A percentile compares a stretch with the other conserved stretches of the same genome.
These are phyloP conservation scores for Beauveria varroae DNA, from an alignment of 2,329 filamentous ascomycete genomes.

Conservation along the genomic window DNA sequence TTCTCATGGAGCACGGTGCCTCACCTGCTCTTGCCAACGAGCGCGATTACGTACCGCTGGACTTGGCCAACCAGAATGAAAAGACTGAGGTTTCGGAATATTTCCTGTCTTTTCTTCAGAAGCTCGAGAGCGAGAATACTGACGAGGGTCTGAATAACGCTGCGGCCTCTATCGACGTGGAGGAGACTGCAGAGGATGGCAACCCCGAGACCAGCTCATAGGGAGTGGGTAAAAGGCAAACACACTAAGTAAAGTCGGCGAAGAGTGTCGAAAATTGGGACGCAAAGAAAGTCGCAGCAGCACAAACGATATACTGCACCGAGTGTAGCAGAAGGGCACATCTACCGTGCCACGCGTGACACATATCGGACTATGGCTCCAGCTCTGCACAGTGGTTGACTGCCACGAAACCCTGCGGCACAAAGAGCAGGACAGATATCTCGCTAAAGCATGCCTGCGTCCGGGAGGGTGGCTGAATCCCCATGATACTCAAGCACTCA, in stretches of 20 bases:
- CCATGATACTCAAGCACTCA: neutral
- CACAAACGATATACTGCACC: neutral
- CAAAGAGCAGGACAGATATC: no score
- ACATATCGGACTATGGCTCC: neutral
- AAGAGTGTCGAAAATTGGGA: no score
- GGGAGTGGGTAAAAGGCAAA: neutral
- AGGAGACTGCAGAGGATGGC: conserved; percentile 22
- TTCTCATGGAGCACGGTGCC: conserved; percentile 68
- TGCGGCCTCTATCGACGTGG: conserved; percentile 31
- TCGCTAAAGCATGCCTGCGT: neutral
- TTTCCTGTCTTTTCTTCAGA: conserved; percentile 43
- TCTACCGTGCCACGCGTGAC: neutral
- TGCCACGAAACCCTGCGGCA: neutral
- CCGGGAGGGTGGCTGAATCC: neutral
- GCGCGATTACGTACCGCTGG: conserved; percentile 73
- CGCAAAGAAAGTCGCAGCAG: neutral
- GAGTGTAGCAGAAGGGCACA: neutral
- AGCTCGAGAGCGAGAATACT: conserved; percentile 40
- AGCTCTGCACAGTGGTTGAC: neutral
- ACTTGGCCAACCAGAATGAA: conserved; percentile 63
- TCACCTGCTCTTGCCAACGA: conserved; percentile 73
- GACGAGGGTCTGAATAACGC: conserved; percentile 34
- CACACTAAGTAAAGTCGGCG: neutral
- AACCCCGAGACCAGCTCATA: conserved; percentile 4
- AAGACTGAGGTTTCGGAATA: conserved; percentile 58